Conservation (phyloP, 2,329 filamentous ascomycete genomes). For the Septoria petroselini region DNA sequence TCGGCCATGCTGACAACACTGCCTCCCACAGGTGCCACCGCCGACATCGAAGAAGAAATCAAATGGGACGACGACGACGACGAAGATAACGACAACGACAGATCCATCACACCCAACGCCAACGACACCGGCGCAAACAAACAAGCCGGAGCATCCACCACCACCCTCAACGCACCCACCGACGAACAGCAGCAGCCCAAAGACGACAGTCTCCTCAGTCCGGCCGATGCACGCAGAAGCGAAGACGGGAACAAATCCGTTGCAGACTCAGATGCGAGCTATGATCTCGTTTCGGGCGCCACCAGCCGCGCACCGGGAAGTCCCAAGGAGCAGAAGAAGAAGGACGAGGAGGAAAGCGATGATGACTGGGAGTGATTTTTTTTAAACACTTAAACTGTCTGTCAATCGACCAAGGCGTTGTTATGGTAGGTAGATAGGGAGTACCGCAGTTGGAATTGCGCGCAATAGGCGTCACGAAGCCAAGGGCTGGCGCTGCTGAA, state of each 20-base stretch:
- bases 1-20: constrained; percentile 18
- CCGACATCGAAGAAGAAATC: constrained; percentile 70
- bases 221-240: constrained; percentile 54
- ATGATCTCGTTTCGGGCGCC: constrained; percentile 79
- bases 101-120: constrained; percentile 39
- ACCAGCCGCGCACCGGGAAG: constrained; percentile 72
- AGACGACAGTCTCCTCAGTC: constrained; percentile 7
- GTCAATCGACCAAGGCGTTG: too few relatives aligned
- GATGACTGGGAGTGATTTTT: constrained; percentile 40
- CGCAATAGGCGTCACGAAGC: too few relatives aligned
- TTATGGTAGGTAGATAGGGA: too few relatives aligned
- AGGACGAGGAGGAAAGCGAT: constrained; percentile 34
- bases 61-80: constrained; percentile 69
- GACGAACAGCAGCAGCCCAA: neutral
- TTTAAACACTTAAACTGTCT: too few relatives aligned
- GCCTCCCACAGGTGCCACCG: constrained; percentile 57
- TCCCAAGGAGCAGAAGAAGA: constrained; percentile 54
- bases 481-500: too few relatives aligned
- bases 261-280: constrained; percentile 90
- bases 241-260: constrained; percentile 76
- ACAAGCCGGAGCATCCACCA: constrained; percentile 31
- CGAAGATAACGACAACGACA: constrained; percentile 68
- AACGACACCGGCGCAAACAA: constrained; percentile 16
- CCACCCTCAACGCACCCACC: constrained; percentile 31
- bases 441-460: too few relatives aligned